Evolutionary conservation across 1,284 basidiomycete genomes (phyloP).

Genomic region (Ustilago esculenta): DNA sequence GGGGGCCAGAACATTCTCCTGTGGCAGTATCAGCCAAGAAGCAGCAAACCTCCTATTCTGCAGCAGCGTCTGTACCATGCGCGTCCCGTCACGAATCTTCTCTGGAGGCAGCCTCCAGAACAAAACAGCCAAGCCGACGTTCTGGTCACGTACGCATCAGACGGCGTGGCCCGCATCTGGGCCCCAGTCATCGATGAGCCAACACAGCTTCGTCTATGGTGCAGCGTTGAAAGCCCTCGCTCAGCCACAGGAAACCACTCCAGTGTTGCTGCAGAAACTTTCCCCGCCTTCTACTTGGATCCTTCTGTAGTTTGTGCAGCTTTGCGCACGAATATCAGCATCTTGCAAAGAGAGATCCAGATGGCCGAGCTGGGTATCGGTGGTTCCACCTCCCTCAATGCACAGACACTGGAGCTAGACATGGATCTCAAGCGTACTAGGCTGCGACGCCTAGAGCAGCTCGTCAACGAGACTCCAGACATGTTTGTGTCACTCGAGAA

Average conservation of each 20-base stretch:
- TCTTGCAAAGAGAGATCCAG: slow-evolving; percentile 50
- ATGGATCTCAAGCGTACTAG: slow-evolving; percentile 47
- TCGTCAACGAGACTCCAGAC: slow-evolving; percentile 52
- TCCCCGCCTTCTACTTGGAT: slow-evolving; percentile 41
- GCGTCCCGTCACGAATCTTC: slow-evolving; percentile 17
- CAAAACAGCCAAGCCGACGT: slow-evolving; percentile 44
- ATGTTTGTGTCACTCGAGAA: slow-evolving; percentile 41
- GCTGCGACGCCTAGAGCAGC: slow-evolving; percentile 44
- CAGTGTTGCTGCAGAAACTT: not conserved
- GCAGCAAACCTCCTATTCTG: slow-evolving; percentile 15
- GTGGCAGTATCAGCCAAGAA: slow-evolving; percentile 38
- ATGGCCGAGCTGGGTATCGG: slow-evolving; percentile 47
- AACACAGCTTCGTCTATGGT: slow-evolving; percentile 47
- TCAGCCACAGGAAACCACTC: not conserved
- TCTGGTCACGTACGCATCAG: slow-evolving; percentile 39
- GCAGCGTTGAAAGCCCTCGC: slow-evolving; percentile 26
- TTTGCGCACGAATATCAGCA: slow-evolving; percentile 37
- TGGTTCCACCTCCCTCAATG: slow-evolving; percentile 9
- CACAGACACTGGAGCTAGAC: slow-evolving; percentile 25
- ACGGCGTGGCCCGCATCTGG: slow-evolving; percentile 53
- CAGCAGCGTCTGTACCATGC: slow-evolving; percentile 46
- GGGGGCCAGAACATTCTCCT: slow-evolving; percentile 35
- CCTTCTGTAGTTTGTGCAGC: slow-evolving; percentile 26
- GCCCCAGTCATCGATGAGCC: slow-evolving; percentile 58
- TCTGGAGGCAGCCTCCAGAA: slow-evolving; percentile 41